Evolutionary conservation across 2,329 filamentous ascomycete species (phyloP).

Genomic region (Myriangium duriaei): DNA sequence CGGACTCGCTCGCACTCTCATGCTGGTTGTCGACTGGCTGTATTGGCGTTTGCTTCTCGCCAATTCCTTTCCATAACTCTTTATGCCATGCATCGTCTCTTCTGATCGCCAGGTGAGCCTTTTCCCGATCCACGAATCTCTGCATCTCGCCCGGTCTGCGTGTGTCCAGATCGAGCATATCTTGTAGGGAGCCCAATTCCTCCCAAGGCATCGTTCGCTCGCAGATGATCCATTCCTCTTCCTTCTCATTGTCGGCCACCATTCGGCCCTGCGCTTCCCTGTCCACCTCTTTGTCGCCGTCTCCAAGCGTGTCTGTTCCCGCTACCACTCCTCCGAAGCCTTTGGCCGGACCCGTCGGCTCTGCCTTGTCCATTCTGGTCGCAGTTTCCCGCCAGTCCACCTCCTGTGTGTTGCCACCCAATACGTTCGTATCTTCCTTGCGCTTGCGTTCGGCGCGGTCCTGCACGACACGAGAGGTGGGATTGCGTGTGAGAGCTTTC

Average conservation of each 20-base stretch:
- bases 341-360: too few species aligned
- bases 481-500: conserved; percentile 62
- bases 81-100: conserved; percentile 1
- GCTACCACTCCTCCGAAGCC: not conserved
- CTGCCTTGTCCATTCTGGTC: too few species aligned
- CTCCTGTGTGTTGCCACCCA: conserved; percentile 9
- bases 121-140: not conserved
- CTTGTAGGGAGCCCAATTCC: conserved; percentile 9
- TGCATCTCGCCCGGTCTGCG: conserved; percentile 8
- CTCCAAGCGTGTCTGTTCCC: too few species aligned
- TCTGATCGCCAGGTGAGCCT: conserved; percentile 1
- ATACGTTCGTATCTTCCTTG: conserved; percentile 11
- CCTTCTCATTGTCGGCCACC: not conserved
- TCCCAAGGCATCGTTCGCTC: conserved; percentile 11
- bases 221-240: conserved; percentile 2
- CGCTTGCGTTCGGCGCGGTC: conserved; percentile 45
- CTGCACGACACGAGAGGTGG: conserved; percentile 50
- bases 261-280: not conserved
- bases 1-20: not conserved
- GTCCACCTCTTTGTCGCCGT: not conserved
- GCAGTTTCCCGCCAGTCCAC: too few species aligned
- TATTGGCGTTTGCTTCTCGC: not conserved
- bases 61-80: conserved; percentile 2
- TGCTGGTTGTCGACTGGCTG: too few species aligned
- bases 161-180: conserved; percentile 4